Evolutionary conservation across 164 flowering plant species (phyloP), one percentile per base, ranked within the genome.

Genomic region (Dillenia turbinata): DNA sequence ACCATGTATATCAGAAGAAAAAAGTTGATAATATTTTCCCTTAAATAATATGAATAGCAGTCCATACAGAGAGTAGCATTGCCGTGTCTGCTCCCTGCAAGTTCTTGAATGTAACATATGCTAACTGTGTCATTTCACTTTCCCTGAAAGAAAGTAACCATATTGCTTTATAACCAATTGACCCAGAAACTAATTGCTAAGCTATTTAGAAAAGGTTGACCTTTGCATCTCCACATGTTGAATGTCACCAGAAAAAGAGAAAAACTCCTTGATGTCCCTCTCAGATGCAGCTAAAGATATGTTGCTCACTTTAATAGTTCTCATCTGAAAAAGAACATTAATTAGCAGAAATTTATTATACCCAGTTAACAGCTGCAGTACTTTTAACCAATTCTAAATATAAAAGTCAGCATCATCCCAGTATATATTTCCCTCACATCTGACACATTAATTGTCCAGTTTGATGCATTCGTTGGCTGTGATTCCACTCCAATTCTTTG

Each of bases 11-110:
- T 19, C 22, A 33, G 40, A 33, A 33, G 40, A 33, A 33, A 26
- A 33, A 33, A 5, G 40, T 33, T 33, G 40, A 33, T 33, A 33
- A 33, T 33, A 33, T 33, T 33, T 33, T 33, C 40, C 6, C 40
- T 33, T 33, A 33, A 5, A 33, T 33, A 33, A 33, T 33, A 5
- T 4, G 40, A 33, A 33, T 33, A 52, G 44, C 17, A 10, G 8
- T 55, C 68, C 82, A 24, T 71, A 85, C 94, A 56, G 94, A 61
- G 11, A 87, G 60, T 26, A 83, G 83, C 12, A 79, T 54, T 57
- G 97, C 95, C 5, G 91, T 90, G 46, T 86, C 88, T 46, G 93
- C 95, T 67, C 89, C 93, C 69, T 87, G 89, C 64, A 83, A 58
- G 26, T 88, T 84, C 84, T 81, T 80, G 77, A 82, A 91, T 43